Evolutionary conservation across 495 filamentous ascomycete genomes (phyloP), one percentile per base, ranked within the genome.

Genomic region (Chaetomium fimeti): DNA sequence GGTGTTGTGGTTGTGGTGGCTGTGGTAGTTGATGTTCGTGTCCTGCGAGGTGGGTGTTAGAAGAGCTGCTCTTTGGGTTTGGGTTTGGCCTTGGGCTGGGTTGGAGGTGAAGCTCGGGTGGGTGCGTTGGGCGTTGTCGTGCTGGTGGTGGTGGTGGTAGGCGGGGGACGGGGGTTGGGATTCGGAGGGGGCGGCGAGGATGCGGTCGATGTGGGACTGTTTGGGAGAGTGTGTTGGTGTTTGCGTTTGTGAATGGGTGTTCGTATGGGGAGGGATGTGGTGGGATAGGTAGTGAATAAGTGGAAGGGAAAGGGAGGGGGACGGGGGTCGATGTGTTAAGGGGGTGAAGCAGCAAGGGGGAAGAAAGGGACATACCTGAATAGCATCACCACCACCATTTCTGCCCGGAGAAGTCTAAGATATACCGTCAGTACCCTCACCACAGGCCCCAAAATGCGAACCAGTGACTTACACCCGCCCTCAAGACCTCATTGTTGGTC

Each of bases 351-450:
- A 54, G 52, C 51, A 16, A 36, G 32, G 16, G 52, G 43, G 28
- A 47, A 28, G 13, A 38, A 56, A 52, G 18, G 63, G 20, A 38
- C 71, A 72, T 67, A 79, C 77, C 73, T 79, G 75, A 42, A 78
- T 76, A 22, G 42, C 65, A 61, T 77, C 74, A 43, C 59, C 43
- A 20, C 27, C 47, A n/a, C 20, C 13, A 43, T 57, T 55, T n/a
- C 38, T 20, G n/a, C 1, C 18, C 6, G 53, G 56, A 12, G 45
- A 29, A 38, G 2, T 11, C 60, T 61, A 53, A 18, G 11, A 29
- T 6, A 20, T 47, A 60, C 7, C 2, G 48, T 47, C 3, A 47
- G 58, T 11, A 54, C 27, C 48, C 42, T 29, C 32, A 62, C 18
- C 42, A 47, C 25, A 20, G 49, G 24, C 16, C 5, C 7, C 20